phyloP scores from a whole-genome alignment of 2,329 filamentous ascomycete genomes.

The Microsporum audouinii region DNA sequence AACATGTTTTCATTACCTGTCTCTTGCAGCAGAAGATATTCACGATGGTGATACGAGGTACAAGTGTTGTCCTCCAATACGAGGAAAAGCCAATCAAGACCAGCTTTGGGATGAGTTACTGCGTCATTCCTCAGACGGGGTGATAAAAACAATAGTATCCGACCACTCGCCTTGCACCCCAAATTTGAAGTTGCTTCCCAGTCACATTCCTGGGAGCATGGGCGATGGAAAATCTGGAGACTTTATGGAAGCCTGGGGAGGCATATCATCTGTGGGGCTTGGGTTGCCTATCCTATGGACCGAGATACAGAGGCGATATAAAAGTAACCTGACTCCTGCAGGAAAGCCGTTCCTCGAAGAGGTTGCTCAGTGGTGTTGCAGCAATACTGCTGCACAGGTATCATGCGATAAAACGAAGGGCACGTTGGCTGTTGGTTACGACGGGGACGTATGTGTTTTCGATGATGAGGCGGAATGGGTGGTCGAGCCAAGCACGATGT shows the following conservation, averaged over 20 bases:
- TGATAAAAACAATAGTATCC: conserved; percentile 83
- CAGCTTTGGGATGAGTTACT: conserved; percentile 73
- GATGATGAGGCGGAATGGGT: conserved; percentile 72
- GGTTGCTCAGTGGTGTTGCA: conserved; percentile 73
- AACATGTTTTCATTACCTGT: conserved; percentile 92
- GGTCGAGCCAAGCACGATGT: conserved; percentile 65
- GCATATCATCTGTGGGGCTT: conserved; percentile 85
- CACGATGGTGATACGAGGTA: conserved; percentile 77
- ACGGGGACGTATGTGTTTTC: conserved; percentile 86
- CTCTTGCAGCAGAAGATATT: conserved; percentile 70
- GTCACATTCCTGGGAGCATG: conserved; percentile 47
- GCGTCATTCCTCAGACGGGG: conserved; percentile 50
- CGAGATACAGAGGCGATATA: conserved; percentile 44
- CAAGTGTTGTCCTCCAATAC: conserved; percentile 92
- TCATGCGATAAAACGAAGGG: conserved; percentile 73
- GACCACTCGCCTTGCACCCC: conserved; percentile 96
- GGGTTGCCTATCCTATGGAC: conserved; percentile 87
- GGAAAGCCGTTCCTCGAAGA: conserved; percentile 49
- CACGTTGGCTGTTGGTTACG: conserved; percentile 66
- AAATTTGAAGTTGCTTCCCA: conserved; percentile 76
- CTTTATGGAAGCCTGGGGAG: conserved; percentile 94
- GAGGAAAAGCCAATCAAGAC: conserved; percentile 69
- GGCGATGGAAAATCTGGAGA: conserved; percentile 39
- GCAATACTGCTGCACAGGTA: conserved; percentile 79
- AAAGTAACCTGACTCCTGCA: conserved; percentile 24